Percentiles rank a stretch among this genome's conserved stretches.
These are phyloP conservation scores for Juncus inflexus DNA, from an alignment of 176 grass and related monocot genomes.

Conservation along the genomic window DNA sequence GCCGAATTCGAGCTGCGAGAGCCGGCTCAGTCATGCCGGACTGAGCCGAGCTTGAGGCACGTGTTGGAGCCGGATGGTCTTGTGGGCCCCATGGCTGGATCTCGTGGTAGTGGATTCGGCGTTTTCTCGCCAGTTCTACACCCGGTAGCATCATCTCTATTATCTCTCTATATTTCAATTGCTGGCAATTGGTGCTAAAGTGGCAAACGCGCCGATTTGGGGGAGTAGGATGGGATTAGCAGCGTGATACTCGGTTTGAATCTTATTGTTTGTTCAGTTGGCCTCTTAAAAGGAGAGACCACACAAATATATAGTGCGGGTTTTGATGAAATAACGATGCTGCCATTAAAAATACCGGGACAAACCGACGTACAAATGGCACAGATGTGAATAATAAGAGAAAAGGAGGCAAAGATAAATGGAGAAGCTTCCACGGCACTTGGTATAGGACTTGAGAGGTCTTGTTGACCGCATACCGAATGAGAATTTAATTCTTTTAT, in stretches of 20 bases:
- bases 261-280: not conserved
- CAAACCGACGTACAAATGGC: not conserved
- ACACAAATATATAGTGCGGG: not conserved
- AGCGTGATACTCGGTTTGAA: slow-evolving; percentile 7
- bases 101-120: slow-evolving; percentile 62
- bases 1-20: slow-evolving; percentile 55
- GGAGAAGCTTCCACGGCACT: not conserved
- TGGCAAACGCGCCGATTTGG: not conserved
- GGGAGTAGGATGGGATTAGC: not conserved
- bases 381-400: not conserved
- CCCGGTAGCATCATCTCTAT: slow-evolving; percentile 55
- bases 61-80: slow-evolving; percentile 13
- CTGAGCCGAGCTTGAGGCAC: not conserved
- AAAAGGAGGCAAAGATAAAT: not conserved
- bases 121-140: slow-evolving; percentile 69
- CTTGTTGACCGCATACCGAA: too few relatives aligned
- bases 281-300: not conserved
- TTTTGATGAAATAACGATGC: not conserved
- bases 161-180: not conserved
- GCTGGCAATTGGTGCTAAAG: not conserved
- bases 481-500: too few relatives aligned
- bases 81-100: slow-evolving; percentile 6
- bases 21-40: slow-evolving; percentile 41
- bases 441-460: too few relatives aligned
- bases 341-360: not conserved